Evolutionary conservation across 148 eudicot species (phyloP).

Genomic region (Fagopyrum tataricum): DNA sequence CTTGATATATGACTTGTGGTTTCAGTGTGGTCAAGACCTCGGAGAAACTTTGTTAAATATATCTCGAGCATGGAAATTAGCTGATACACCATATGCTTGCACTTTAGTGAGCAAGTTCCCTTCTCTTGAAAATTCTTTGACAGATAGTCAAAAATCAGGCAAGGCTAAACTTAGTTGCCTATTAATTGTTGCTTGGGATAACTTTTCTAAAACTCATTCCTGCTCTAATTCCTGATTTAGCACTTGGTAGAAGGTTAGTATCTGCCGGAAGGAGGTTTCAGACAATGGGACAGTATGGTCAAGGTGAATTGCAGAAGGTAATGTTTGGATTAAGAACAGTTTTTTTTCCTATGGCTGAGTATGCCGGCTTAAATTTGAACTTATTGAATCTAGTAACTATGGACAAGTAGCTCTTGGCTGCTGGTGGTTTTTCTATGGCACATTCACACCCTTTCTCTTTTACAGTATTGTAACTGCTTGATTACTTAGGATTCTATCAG

Average conservation of each 20-base stretch:
- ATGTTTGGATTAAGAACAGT: slow-evolving; percentile 9
- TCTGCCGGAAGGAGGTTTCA: slow-evolving; percentile 93
- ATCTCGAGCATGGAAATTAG: slow-evolving; percentile 84
- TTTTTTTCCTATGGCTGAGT: background rate
- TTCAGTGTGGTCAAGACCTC: slow-evolving; percentile 81
- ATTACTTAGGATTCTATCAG: background rate
- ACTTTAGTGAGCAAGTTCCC: slow-evolving; percentile 63
- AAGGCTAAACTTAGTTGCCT: slow-evolving; percentile 16
- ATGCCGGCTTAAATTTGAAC: background rate
- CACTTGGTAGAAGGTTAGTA: slow-evolving; percentile 78
- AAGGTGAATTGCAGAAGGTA: slow-evolving; percentile 92
- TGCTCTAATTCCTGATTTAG: slow-evolving; percentile 30
- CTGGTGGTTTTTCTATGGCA: too few relatives aligned
- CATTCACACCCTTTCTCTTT: too few relatives aligned
- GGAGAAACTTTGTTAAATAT: slow-evolving; percentile 71
- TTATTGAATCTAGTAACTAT: background rate
- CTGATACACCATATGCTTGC: slow-evolving; percentile 69
- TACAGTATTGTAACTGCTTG: background rate
- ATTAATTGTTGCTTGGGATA: background rate
- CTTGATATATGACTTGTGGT: slow-evolving; percentile 2
- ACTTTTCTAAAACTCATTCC: background rate
- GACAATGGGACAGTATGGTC: slow-evolving; percentile 88
- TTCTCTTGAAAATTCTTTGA: slow-evolving; percentile 33
- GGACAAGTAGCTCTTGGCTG: too few relatives aligned
- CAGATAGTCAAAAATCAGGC: slow-evolving; percentile 60